Percentiles rank a stretch among this genome's conserved stretches.
phyloP scores from a whole-genome alignment of 1,284 basidiomycete species.

The Gymnopus androsaceus region DNA sequence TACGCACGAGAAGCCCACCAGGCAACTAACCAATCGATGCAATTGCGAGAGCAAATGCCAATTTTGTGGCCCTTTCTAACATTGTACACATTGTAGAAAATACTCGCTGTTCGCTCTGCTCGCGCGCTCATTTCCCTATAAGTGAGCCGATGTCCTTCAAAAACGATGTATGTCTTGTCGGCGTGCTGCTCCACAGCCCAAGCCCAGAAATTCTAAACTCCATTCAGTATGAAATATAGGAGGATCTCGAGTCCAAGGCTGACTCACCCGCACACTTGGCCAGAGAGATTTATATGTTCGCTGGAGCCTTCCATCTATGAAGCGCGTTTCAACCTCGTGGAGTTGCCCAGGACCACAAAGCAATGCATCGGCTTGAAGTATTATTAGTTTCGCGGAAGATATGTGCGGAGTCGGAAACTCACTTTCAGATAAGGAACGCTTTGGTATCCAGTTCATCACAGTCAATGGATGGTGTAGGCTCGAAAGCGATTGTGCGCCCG shows the following conservation, averaged over 20 bases:
- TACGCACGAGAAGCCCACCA: slow-evolving; percentile 58
- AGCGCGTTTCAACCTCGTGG: slow-evolving; percentile 52
- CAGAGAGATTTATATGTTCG: slow-evolving; percentile 61
- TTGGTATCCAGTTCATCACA: slow-evolving; percentile 44
- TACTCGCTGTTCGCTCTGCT: slow-evolving; percentile 46
- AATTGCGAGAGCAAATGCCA: slow-evolving; percentile 62
- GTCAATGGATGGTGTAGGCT: slow-evolving; percentile 20
- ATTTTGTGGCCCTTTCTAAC: slow-evolving; percentile 63
- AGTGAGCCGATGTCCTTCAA: slow-evolving; percentile 51
- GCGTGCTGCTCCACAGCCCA: slow-evolving; percentile 39
- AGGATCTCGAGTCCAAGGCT: slow-evolving; percentile 52
- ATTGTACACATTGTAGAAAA: slow-evolving; percentile 49
- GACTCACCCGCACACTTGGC: slow-evolving; percentile 50
- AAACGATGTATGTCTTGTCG: slow-evolving; percentile 52
- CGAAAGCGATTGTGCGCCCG: slow-evolving; percentile 25
- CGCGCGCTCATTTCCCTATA: slow-evolving; percentile 47
- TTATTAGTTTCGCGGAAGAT: not conserved
- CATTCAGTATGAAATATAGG: slow-evolving; percentile 45
- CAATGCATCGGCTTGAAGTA: slow-evolving; percentile 43
- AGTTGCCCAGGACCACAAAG: slow-evolving; percentile 55
- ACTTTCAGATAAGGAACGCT: slow-evolving; percentile 48
- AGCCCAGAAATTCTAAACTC: slow-evolving; percentile 22
- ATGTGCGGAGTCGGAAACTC: slow-evolving; percentile 20
- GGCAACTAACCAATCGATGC: slow-evolving; percentile 50
- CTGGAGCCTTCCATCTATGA: slow-evolving; percentile 49